These are phyloP conservation scores for Chenopodium album DNA, from an alignment of 148 eudicot species.

Conservation along the genomic window DNA sequence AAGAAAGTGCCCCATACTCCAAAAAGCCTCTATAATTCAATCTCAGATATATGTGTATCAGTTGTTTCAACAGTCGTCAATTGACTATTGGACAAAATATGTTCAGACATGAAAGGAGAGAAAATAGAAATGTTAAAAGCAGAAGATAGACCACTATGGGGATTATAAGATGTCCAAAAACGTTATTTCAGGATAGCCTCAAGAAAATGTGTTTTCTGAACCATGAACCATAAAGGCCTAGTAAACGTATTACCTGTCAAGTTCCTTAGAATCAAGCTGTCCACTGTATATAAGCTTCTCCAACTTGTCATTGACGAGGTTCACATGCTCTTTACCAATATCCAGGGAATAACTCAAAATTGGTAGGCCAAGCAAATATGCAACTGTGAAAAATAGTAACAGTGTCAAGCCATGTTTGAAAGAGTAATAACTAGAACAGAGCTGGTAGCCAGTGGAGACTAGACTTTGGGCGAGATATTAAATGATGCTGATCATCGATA, in stretches of 20 bases:
- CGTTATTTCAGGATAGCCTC: background rate
- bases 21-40: background rate
- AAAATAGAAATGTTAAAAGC: background rate
- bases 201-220: background rate
- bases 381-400: conserved; percentile 46
- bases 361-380: conserved; percentile 90
- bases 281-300: conserved; percentile 95
- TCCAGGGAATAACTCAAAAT: conserved; percentile 89
- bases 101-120: background rate
- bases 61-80: background rate
- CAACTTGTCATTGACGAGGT: conserved; percentile 75
- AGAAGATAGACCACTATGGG: background rate
- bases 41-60: background rate
- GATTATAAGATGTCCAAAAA: background rate
- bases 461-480: background rate
- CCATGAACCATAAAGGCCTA: background rate
- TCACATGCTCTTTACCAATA: conserved; percentile 93
- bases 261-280: conserved; percentile 84
- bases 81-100: background rate
- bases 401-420: background rate
- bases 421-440: background rate
- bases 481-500: background rate
- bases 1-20: background rate
- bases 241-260: conserved; percentile 66
- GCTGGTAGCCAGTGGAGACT: background rate